Percentiles rank a stretch among this genome's conserved stretches.
Evolutionary conservation across 2,329 filamentous ascomycete species (phyloP).

Genomic region (Paecilomyces dactylethromorphus): DNA sequence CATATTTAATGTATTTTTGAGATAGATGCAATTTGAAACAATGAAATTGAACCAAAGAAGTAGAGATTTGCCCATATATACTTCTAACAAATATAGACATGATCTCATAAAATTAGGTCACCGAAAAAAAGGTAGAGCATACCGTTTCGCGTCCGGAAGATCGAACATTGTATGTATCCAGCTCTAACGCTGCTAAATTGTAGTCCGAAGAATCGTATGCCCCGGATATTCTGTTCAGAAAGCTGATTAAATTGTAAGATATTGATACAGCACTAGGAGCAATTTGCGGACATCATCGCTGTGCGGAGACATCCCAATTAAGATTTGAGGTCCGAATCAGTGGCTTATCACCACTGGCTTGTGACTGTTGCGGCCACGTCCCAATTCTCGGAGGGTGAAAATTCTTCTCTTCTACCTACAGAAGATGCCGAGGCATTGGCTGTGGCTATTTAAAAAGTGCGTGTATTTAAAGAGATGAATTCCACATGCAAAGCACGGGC

Average conservation of each 20-base stretch:
- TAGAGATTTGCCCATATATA: not conserved
- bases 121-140: slow-evolving; percentile 1
- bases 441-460: not conserved
- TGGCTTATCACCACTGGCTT: not conserved
- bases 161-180: slow-evolving; percentile 25
- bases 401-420: too few species aligned
- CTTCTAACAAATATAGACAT: not conserved
- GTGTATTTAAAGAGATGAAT: not conserved
- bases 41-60: not conserved
- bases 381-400: not conserved
- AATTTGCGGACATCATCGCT: not conserved
- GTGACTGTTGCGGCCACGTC: not conserved
- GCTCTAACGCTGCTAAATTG: not conserved
- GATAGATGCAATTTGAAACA: not conserved
- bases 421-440: not conserved
- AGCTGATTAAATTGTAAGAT: not conserved
- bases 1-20: not conserved
- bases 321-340: not conserved
- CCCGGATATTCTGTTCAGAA: not conserved
- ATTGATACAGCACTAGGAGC: not conserved
- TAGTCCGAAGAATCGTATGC: not conserved
- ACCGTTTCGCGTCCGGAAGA: slow-evolving; percentile 31
- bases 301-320: not conserved
- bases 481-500: not conserved
- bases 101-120: not conserved